phyloP scores from a whole-genome alignment of 23 red algal genomes.

The Gracilaria vermiculophylla region DNA sequence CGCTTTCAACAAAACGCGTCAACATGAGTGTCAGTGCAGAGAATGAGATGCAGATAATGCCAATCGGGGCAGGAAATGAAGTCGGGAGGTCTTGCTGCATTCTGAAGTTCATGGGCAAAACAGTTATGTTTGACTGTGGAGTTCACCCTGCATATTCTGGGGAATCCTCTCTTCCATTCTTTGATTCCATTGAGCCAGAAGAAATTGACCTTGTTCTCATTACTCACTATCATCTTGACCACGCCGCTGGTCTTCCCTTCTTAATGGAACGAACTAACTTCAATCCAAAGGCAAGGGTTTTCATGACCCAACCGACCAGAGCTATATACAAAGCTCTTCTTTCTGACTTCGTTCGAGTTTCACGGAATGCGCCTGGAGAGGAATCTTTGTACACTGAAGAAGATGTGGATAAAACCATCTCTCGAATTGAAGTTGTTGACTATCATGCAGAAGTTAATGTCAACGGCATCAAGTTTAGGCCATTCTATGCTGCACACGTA shows the following conservation, averaged over 20 bases:
- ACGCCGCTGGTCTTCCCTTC: slow-evolving; percentile 93
- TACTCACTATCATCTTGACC: slow-evolving; percentile 99
- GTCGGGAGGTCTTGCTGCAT: slow-evolving; percentile 98
- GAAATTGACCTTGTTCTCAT: slow-evolving; percentile 95
- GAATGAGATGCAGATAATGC: slow-evolving; percentile 85
- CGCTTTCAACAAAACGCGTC: background rate
- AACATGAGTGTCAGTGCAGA: slow-evolving; percentile 8
- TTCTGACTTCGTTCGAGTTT: slow-evolving; percentile 97
- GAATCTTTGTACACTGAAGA: slow-evolving; percentile 92
- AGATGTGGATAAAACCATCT: slow-evolving; percentile 89
- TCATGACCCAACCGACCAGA: slow-evolving; percentile 99
- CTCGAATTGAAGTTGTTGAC: slow-evolving; percentile 91
- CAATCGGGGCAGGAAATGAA: slow-evolving; percentile 94
- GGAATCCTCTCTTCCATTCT: slow-evolving; percentile 92
- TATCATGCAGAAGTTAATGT: slow-evolving; percentile 97
- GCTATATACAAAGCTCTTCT: slow-evolving; percentile 95
- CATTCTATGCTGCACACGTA: slow-evolving; percentile 98
- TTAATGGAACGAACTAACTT: slow-evolving; percentile 92
- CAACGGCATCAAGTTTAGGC: slow-evolving; percentile 87
- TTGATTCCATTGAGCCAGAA: slow-evolving; percentile 88
- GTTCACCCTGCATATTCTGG: slow-evolving; percentile 99
- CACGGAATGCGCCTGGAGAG: slow-evolving; percentile 67
- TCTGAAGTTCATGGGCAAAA: slow-evolving; percentile 93
- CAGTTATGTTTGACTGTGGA: slow-evolving; percentile 97
- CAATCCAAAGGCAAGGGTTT: slow-evolving; percentile 90